Conservation (phyloP, 2,329 filamentous ascomycete genomes). For the Stylonectria norvegica region DNA sequence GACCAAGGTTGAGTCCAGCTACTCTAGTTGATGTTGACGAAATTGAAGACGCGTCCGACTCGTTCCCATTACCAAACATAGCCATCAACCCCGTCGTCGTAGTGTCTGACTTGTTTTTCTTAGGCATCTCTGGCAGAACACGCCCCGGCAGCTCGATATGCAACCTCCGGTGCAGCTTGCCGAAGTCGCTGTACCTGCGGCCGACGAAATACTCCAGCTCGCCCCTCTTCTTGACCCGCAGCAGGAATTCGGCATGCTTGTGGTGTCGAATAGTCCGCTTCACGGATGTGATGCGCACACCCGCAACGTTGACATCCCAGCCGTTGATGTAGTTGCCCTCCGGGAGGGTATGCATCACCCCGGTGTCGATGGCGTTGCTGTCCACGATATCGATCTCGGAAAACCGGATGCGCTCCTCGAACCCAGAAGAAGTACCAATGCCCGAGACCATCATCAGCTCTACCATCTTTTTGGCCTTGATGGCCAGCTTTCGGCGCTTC, state of each 20-base stretch:
- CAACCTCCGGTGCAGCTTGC: slow-evolving; percentile 71
- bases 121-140: slow-evolving; percentile 78
- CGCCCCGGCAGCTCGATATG: slow-evolving; percentile 87
- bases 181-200: slow-evolving; percentile 85
- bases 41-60: slow-evolving; percentile 74
- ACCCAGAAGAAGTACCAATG: slow-evolving; percentile 90
- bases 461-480: slow-evolving; percentile 91
- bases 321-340: slow-evolving; percentile 91
- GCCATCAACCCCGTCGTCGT: slow-evolving; percentile 57
- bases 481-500: slow-evolving; percentile 85
- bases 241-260: slow-evolving; percentile 88
- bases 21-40: slow-evolving; percentile 74
- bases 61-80: slow-evolving; percentile 54
- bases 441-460: slow-evolving; percentile 99
- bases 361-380: slow-evolving; percentile 85
- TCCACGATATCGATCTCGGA: slow-evolving; percentile 97
- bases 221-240: slow-evolving; percentile 77
- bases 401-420: slow-evolving; percentile 95
- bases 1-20: slow-evolving; percentile 34
- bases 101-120: slow-evolving; percentile 83
- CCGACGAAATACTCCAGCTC: slow-evolving; percentile 76
- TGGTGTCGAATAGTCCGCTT: slow-evolving; percentile 88
- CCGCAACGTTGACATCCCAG: slow-evolving; percentile 92
- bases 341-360: slow-evolving; percentile 79
- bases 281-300: slow-evolving; percentile 73